Evolutionary conservation across 2,329 filamentous ascomycete species (phyloP), one percentile per base, ranked within the genome.

Genomic region (Nothomitra cinnamomea): DNA sequence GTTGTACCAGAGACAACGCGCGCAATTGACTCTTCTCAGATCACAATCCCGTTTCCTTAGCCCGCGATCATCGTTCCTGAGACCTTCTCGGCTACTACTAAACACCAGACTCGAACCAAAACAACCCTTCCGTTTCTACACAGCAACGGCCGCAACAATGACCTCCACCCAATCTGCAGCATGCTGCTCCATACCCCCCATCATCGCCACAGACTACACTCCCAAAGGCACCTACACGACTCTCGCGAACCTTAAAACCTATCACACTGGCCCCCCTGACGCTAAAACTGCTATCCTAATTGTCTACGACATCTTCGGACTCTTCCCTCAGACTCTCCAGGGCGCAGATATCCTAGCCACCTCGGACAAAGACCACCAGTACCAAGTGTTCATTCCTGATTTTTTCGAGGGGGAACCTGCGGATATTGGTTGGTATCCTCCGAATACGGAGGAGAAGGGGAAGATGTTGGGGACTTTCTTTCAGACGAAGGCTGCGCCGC

Each of bases 361-460:
- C 59, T 32, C 69, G 67, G 77, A n/a, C n/a, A n/a, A n/a, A n/a
- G n/a, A n/a, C n/a, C 71, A 65, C 72, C 56, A 79, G 85, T 21
- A n/a, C 25, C 21, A 81, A 60, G 85, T 95, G 60, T 88, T 89
- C 69, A 89, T 95, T 58, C 89, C 89, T 25, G 89, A 95, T 70
- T 90, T 86, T 75, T 94, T 95, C 72, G 77, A 85, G 56, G 88
- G 86, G 65, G 74, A 78, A 59, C 83, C 86, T 36, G 78, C 73
- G 56, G 74, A 77, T 59, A 77, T 80, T 60, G 70, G 69, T 52
- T 79, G 76, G 75, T 79, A 77, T 63, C 77, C 77, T 0, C 77
- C 77, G 15, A 70, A 78, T 62, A 79, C 69, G 57, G 69, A 78
- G 41, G 78, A 81, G 56, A 77, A 81, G 66, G 72, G 72, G 58